These are phyloP conservation scores for Tulasnella sp. DNA, from an alignment of 768 basidiomycete species.

Conservation along the genomic window DNA sequence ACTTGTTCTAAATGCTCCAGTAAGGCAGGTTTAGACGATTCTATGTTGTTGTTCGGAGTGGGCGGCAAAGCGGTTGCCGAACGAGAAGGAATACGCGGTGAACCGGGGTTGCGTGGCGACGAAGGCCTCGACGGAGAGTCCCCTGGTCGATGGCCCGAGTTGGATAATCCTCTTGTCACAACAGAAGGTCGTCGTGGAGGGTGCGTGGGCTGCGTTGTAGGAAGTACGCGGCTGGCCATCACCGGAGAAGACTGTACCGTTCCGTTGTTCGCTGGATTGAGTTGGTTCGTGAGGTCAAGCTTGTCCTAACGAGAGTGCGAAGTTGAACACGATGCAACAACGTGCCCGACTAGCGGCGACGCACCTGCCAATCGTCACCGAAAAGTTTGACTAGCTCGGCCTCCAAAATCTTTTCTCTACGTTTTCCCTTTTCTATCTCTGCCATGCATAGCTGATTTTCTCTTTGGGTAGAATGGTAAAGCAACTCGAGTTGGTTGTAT, in stretches of 20 bases:
- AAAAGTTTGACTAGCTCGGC: constrained; percentile 54
- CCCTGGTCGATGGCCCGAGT: not conserved
- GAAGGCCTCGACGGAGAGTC: not conserved
- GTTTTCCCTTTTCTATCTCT: constrained; percentile 56
- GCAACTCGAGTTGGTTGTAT: constrained; percentile 58
- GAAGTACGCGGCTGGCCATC: not conserved
- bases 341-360: constrained; percentile 16
- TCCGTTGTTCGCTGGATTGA: not conserved
- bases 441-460: constrained; percentile 81
- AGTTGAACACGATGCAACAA: not conserved
- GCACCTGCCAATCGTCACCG: constrained; percentile 75
- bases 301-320: not conserved
- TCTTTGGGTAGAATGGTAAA: constrained; percentile 66
- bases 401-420: constrained; percentile 67
- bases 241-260: not conserved
- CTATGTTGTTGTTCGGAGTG: not conserved
- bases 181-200: not conserved
- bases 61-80: not conserved
- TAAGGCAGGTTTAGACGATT: constrained; percentile 30
- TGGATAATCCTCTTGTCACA: not conserved
- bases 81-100: not conserved
- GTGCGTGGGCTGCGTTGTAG: not conserved
- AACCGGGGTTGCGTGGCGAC: not conserved
- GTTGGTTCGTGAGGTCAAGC: not conserved
- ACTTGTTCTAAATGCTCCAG: constrained; percentile 56